Conservation (phyloP, 2,329 filamentous ascomycete species). For the Nannizzia gypsea region DNA sequence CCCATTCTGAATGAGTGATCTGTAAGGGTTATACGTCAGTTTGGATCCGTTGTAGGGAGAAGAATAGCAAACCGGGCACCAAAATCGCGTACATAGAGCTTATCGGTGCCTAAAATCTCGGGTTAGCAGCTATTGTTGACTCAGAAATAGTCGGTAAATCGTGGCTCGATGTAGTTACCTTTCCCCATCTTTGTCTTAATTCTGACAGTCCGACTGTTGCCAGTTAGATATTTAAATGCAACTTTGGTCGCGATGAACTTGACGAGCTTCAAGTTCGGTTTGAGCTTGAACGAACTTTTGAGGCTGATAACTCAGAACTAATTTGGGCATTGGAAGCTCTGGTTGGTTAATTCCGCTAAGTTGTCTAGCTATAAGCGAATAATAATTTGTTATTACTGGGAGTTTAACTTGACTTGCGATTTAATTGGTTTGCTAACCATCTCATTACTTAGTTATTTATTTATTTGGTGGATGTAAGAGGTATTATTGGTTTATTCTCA, state of each 20-base stretch:
- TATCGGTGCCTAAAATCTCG: conserved; percentile 34
- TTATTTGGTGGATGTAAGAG: no score
- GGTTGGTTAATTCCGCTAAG: no score
- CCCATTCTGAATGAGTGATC: conserved; percentile 98
- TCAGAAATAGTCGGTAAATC: not conserved
- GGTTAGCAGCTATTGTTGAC: conserved; percentile 8
- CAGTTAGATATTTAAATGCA: not conserved
- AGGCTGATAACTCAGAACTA: no score
- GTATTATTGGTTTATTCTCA: no score
- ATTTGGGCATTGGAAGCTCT: no score
- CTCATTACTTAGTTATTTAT: no score
- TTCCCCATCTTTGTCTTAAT: conserved; percentile 16
- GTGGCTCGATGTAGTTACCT: conserved; percentile 24
- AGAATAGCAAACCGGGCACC: conserved; percentile 8
- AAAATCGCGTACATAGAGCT: conserved; percentile 34
- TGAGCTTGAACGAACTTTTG: not conserved
- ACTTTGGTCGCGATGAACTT: not conserved
- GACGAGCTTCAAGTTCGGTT: not conserved
- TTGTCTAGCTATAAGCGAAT: no score
- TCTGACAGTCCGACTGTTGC: not conserved
- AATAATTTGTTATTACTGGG: no score
- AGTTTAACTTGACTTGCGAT: no score
- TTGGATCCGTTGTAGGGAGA: conserved; percentile 14
- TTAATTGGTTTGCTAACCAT: no score
- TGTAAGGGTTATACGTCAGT: conserved; percentile 19